Conservation (phyloP, 148 eudicot species). For the Nyssa sinensis region DNA sequence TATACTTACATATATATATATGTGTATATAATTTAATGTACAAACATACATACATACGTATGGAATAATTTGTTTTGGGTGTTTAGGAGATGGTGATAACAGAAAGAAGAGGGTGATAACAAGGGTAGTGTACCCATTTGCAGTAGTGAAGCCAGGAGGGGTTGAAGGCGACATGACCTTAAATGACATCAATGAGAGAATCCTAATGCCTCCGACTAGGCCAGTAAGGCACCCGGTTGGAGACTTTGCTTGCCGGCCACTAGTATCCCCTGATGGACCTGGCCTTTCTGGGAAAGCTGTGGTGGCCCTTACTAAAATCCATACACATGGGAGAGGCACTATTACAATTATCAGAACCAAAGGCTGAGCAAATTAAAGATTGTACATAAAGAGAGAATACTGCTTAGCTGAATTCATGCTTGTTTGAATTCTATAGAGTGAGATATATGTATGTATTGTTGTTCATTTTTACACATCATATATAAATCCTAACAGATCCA, state of each 20-base stretch:
- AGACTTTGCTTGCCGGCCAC: conserved; percentile 65
- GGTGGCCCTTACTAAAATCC: conserved; percentile 69
- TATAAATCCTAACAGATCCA: too few relatives aligned
- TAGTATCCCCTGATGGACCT: conserved; percentile 48
- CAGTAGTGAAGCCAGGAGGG: conserved; percentile 78
- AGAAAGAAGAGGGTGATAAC: conserved; percentile 35
- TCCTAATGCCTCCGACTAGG: conserved; percentile 72
- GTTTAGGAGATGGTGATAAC: conserved; percentile 2
- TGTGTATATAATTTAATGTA: not conserved
- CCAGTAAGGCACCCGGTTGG: conserved; percentile 87
- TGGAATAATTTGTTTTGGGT: not conserved
- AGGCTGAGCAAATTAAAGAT: conserved; percentile 26
- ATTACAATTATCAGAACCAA: conserved; percentile 74
- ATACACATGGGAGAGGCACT: conserved; percentile 81
- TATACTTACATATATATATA: not conserved
- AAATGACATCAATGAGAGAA: conserved; percentile 64
- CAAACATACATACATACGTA: too few relatives aligned
- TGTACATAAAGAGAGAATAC: not conserved
- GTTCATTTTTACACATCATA: not conserved
- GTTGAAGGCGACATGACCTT: conserved; percentile 65
- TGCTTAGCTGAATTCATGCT: not conserved
- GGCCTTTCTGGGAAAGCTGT: conserved; percentile 79
- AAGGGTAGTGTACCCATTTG: conserved; percentile 68
- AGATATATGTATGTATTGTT: not conserved
- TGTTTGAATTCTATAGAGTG: conserved; percentile 8